These are phyloP conservation scores for Umbelopsis sp. DNA, from an alignment of 192 early-diverging fungal genomes.

Conservation along the genomic window DNA sequence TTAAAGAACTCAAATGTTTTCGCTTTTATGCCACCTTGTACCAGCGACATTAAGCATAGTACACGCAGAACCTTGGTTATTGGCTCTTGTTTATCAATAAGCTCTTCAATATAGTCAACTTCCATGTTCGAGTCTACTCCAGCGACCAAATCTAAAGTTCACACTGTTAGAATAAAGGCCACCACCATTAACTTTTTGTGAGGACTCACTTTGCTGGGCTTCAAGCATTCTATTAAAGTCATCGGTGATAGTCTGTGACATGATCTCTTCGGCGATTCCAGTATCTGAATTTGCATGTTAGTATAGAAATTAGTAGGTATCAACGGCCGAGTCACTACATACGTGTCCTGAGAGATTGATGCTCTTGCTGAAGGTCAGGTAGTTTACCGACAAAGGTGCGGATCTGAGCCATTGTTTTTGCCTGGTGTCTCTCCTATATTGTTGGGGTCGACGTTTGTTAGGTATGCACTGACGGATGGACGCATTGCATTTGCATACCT, in stretches of 20 bases:
- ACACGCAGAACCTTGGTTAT: conserved; percentile 77
- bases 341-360: conserved; percentile 83
- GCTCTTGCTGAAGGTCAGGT: conserved; percentile 80
- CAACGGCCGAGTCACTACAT: conserved; percentile 29
- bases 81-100: conserved; percentile 79
- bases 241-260: conserved; percentile 73
- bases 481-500: conserved; percentile 47
- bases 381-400: conserved; percentile 91
- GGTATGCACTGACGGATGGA: background rate
- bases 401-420: conserved; percentile 89
- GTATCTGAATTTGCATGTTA: conserved; percentile 57
- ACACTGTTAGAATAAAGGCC: too few relatives aligned
- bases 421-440: conserved; percentile 76
- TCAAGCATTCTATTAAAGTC: conserved; percentile 87
- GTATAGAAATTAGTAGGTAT: background rate
- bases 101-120: conserved; percentile 84
- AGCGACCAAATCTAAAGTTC: conserved; percentile 65
- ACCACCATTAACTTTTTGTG: conserved; percentile 23
- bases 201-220: conserved; percentile 80
- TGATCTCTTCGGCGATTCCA: conserved; percentile 80
- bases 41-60: conserved; percentile 82
- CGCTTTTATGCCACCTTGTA: conserved; percentile 80
- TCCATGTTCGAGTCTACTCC: conserved; percentile 67
- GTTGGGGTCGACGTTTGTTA: too few relatives aligned
- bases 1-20: conserved; percentile 84